phyloP scores from a whole-genome alignment of 163 green algal genomes.

The Trebouxia gelatinosa region DNA sequence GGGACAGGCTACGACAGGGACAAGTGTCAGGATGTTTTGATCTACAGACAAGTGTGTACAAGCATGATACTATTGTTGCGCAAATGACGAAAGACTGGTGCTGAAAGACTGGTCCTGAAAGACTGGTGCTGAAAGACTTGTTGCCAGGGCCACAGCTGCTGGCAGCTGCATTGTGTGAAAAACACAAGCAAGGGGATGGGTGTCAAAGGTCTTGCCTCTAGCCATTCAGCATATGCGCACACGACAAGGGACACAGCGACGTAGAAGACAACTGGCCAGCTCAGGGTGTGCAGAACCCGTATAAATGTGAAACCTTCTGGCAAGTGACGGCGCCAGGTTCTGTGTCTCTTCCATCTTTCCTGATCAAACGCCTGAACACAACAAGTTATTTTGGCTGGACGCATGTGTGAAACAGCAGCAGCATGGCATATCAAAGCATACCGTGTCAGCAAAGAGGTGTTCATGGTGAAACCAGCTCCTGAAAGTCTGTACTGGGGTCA shows the following conservation, averaged over 20 bases:
- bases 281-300: not conserved
- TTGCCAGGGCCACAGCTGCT: too few species aligned
- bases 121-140: too few species aligned
- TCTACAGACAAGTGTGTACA: too few species aligned
- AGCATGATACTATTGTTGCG: too few species aligned
- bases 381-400: not conserved
- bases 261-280: not conserved
- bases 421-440: not conserved
- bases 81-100: too few species aligned
- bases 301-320: slow-evolving; percentile 20
- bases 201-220: not conserved
- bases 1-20: too few species aligned
- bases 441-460: not conserved
- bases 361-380: slow-evolving; percentile 7
- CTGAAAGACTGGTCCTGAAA: too few species aligned
- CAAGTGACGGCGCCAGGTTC: slow-evolving; percentile 27
- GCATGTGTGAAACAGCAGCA: not conserved
- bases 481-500: not conserved
- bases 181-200: not conserved
- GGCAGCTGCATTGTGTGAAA: too few species aligned
- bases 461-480: slow-evolving; percentile 12
- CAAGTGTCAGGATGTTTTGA: too few species aligned
- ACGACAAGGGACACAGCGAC: not conserved
- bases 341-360: slow-evolving; percentile 2
- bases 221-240: slow-evolving; percentile 4